phyloP scores from a whole-genome alignment of 2,329 filamentous ascomycete genomes.

The Ophiostoma ulmi region DNA sequence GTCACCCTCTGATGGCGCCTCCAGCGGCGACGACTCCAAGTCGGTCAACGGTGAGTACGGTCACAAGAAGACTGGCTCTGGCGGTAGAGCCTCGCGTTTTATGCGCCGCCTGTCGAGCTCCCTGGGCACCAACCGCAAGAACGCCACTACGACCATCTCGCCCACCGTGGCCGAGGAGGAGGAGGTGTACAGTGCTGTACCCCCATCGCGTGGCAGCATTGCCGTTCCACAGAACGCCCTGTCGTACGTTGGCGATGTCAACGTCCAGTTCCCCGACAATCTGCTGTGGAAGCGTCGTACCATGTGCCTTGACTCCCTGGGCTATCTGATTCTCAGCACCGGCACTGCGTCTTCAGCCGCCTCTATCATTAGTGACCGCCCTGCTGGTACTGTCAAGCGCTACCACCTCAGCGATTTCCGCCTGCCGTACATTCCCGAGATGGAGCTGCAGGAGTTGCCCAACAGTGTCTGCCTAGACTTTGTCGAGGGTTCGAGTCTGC shows the following conservation, averaged over 20 bases:
- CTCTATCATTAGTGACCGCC: constrained; percentile 43
- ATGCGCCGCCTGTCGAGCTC: constrained; percentile 56
- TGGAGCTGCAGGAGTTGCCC: constrained; percentile 86
- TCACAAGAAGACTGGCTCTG: constrained; percentile 37
- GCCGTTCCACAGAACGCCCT: constrained; percentile 43
- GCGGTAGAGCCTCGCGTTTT: constrained; percentile 47
- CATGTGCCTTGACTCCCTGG: constrained; percentile 76
- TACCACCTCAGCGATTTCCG: constrained; percentile 85
- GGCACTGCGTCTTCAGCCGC: constrained; percentile 45
- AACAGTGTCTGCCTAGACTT: constrained; percentile 69
- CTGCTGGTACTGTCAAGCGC: constrained; percentile 55
- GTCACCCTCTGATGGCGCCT: constrained; percentile 45
- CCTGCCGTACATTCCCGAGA: constrained; percentile 73
- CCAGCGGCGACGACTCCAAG: constrained; percentile 42
- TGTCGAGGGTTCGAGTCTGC: constrained; percentile 55
- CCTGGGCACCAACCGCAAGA: constrained; percentile 45
- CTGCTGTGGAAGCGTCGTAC: constrained; percentile 93
- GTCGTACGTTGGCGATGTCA: constrained; percentile 79
- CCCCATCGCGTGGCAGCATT: constrained; percentile 21
- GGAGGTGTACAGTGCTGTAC: constrained; percentile 30
- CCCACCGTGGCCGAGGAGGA: constrained; percentile 50
- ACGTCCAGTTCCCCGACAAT: constrained; percentile 95
- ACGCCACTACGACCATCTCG: constrained; percentile 42
- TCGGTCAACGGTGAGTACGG: not conserved
- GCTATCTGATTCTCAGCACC: constrained; percentile 74